Percentiles rank a stretch among this genome's conserved stretches.
These are phyloP conservation scores for Neurospora intermedia DNA, from an alignment of 495 filamentous ascomycete genomes.

Conservation along the genomic window DNA sequence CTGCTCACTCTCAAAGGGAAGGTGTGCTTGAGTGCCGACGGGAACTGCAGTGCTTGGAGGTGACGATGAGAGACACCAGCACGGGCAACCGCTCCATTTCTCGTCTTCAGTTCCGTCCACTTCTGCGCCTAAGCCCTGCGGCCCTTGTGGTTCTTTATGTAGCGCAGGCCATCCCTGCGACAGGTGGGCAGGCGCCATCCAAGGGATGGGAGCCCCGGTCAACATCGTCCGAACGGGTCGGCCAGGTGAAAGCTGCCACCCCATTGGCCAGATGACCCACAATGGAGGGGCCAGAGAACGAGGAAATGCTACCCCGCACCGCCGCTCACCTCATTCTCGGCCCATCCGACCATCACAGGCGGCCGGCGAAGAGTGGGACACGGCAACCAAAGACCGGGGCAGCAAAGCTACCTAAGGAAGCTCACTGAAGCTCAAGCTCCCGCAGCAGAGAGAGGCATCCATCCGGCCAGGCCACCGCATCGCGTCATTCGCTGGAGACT, in stretches of 20 bases:
- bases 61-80: neutral
- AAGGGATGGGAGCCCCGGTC: neutral
- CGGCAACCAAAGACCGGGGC: neutral
- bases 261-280: neutral
- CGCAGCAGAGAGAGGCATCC: neutral
- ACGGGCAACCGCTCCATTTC: neutral
- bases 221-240: slow-evolving; percentile 9
- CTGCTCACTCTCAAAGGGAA: neutral
- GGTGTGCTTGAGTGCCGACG: neutral
- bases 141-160: neutral
- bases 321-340: slow-evolving; percentile 2
- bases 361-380: neutral
- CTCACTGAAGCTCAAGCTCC: neutral
- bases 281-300: neutral
- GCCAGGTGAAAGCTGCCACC: neutral
- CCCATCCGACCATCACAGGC: neutral
- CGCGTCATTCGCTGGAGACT: slow-evolving; percentile 21
- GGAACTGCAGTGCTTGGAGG: too few relatives aligned
- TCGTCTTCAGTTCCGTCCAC: neutral
- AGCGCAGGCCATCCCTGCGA: neutral
- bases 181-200: neutral
- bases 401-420: neutral
- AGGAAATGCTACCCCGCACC: slow-evolving; percentile 9
- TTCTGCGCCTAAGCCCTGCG: neutral
- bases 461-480: slow-evolving; percentile 1